phyloP scores from a whole-genome alignment of 225 moss, liverwort and hornwort species.

The Asterella californica region DNA sequence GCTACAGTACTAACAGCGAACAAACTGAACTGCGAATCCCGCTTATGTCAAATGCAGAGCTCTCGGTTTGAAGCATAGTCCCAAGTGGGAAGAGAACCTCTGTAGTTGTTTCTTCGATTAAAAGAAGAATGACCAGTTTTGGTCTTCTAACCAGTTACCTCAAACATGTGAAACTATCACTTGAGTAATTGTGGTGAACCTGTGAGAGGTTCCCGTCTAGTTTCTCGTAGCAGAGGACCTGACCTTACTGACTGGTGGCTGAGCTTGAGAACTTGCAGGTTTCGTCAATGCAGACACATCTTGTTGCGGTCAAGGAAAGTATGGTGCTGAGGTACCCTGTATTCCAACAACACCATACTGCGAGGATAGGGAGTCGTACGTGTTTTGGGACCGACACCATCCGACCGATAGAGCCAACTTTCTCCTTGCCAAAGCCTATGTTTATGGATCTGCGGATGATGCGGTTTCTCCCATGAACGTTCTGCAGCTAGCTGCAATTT shows the following conservation, averaged over 20 bases:
- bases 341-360: conserved; percentile 70
- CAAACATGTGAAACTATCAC: too few relatives aligned
- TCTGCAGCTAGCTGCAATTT: conserved; percentile 51
- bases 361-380: conserved; percentile 54
- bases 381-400: conserved; percentile 96
- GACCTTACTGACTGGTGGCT: background rate
- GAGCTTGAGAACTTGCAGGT: conserved; percentile 33
- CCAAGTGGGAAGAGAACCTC: too few relatives aligned
- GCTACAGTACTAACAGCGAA: background rate
- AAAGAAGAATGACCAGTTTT: too few relatives aligned
- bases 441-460: conserved; percentile 49
- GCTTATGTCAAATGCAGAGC: too few relatives aligned
- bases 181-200: too few relatives aligned
- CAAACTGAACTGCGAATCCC: too few relatives aligned
- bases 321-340: conserved; percentile 70
- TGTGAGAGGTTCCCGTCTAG: too few relatives aligned
- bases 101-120: too few relatives aligned
- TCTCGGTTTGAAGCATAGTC: too few relatives aligned
- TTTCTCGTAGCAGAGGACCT: too few relatives aligned
- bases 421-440: conserved; percentile 44
- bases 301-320: conserved; percentile 70
- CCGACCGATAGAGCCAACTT: conserved; percentile 71
- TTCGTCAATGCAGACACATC: conserved; percentile 55
- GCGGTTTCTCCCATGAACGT: conserved; percentile 57
- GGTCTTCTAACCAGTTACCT: too few relatives aligned